Evolutionary conservation across 805 yeast species (phyloP), one percentile per base, ranked within the genome.

Genomic region (Yarrowia sp.): DNA sequence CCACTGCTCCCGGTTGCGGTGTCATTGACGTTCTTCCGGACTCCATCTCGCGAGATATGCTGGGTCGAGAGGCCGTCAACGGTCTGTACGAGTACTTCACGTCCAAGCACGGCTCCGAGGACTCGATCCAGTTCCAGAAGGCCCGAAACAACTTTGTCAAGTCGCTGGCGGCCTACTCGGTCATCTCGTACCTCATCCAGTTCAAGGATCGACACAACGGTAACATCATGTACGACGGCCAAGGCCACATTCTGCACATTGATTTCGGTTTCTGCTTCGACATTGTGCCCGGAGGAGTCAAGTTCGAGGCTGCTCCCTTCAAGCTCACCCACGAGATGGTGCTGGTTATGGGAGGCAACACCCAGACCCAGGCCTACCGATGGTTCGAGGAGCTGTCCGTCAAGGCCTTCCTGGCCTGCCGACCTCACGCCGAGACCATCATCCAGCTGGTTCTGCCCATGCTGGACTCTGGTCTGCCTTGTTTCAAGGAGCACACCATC

Each of bases 1-100:
- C 99, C 1, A 94, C 99, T 9, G 97, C 97, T 2, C 98, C 99
- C 0, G 99, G 99, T 0, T 92, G 98, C 77, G 99, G 99, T 74
- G 96, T 94, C 44, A 94, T 94, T 76, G 99, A 96, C 72, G 99
- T 96, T 31, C 80, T 94, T 66, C 99, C 99, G 32, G 89, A 93
- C 71, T 87, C 97, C 6, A 86, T 90, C 25, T 90, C 97, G 42
- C 84, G 99, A 76, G 99, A 94, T 75, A 93, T 94, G 98, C 80
- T 94, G 59, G 99, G 99, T 41, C 84, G 99, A 70, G 99, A 94
- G 71, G 99, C 99, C 0, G 99, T 94, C 25, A 94, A 94, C 74
- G 99, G 98, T 2, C 78, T 94, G 62, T 91, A 90, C 71, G 97
- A 93, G 70, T 94, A 93, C 75, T 94, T 87, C 75, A 84, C 85